A percentile compares a stretch with the other conserved stretches of the same genome.
Evolutionary conservation across 768 basidiomycete genomes (phyloP).

Genomic region (Lactarius pseudohatsudake): DNA sequence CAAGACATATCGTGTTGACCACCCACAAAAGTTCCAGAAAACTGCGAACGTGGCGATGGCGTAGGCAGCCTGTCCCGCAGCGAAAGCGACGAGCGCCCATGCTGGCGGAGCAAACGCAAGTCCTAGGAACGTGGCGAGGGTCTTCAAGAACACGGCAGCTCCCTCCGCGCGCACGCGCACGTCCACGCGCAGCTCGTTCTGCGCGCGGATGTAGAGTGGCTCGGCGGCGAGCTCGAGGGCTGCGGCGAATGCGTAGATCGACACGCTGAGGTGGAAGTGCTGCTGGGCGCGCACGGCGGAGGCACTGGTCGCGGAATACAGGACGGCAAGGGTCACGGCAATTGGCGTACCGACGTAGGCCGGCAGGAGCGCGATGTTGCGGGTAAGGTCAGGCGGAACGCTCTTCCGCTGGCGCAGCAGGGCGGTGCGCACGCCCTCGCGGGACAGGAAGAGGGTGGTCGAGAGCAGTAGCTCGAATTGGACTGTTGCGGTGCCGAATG

Average conservation of each 20-base stretch:
- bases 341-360: slow-evolving; percentile 66
- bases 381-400: slow-evolving; percentile 27
- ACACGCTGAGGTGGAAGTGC: slow-evolving; percentile 60
- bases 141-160: slow-evolving; percentile 70
- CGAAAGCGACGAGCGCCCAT: slow-evolving; percentile 78
- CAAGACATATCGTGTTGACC: slow-evolving; percentile 27
- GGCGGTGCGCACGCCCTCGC: slow-evolving; percentile 91
- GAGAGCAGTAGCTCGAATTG: slow-evolving; percentile 91
- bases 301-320: slow-evolving; percentile 59
- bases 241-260: slow-evolving; percentile 72
- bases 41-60: slow-evolving; percentile 53
- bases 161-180: slow-evolving; percentile 87
- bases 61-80: slow-evolving; percentile 79
- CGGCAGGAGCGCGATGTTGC: slow-evolving; percentile 65
- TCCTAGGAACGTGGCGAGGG: slow-evolving; percentile 65
- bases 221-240: slow-evolving; percentile 78
- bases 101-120: slow-evolving; percentile 47
- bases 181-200: slow-evolving; percentile 68
- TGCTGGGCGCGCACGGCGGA: slow-evolving; percentile 58
- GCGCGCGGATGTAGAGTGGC: slow-evolving; percentile 48
- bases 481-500: slow-evolving; percentile 88
- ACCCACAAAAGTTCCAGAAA: slow-evolving; percentile 45
- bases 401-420: slow-evolving; percentile 57
- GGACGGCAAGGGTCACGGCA: slow-evolving; percentile 47
- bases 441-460: slow-evolving; percentile 86